Base-by-base conservation (phyloP, 2,329 filamentous ascomycete species). In the Fusarium foetens region DNA sequence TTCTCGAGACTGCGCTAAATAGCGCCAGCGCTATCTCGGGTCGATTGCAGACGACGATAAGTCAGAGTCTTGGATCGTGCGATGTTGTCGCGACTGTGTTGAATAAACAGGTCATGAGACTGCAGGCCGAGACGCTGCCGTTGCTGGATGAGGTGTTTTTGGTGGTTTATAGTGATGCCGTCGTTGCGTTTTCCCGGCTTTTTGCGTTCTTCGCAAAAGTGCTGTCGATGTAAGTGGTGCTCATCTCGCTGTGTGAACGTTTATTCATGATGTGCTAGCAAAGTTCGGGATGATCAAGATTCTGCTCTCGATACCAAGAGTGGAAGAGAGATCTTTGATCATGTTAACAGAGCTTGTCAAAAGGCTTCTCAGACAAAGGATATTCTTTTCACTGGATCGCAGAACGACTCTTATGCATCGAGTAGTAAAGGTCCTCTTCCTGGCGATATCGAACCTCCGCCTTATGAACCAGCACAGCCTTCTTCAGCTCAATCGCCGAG, bases 91-190 rank as follows among this genome's bases (percentile, higher is more conserved):
- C 73, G 25, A 80, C 78, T 3, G 72, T 73, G 21, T 52, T 82
- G 41, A 77, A 78, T 43, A 82, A 82, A 68, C 81, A 83, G 74
- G 57, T 80, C 1, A 77, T 79, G 76, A 75, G 80, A 8, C 62
- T 83, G 54, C 76, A 78, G 36, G 60, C 73, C 0, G 71, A 76
- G 25, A 79, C 72, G 25, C 62, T 78, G 29, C 51, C 53, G 2
- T 54, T 65, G 17, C 19, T 80, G 27, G 76, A 81, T 58, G 63
- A 67, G 29, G 72, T 72, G 13, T 78, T 78, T 66, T 38, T 81
- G 31, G 35, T 55, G 12, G 73, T 71, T 21, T 76, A 80, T 14
- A 68, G 72, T 33, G 66, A 76, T 33, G 66, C 75, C 5, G 58
- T 81, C 8, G 57, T 68, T 29, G 66, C 76, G 9, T 79, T 77